Base-by-base conservation (phyloP, 1,139 yeast genomes). In the Zygosaccharomyces sapae region DNA sequence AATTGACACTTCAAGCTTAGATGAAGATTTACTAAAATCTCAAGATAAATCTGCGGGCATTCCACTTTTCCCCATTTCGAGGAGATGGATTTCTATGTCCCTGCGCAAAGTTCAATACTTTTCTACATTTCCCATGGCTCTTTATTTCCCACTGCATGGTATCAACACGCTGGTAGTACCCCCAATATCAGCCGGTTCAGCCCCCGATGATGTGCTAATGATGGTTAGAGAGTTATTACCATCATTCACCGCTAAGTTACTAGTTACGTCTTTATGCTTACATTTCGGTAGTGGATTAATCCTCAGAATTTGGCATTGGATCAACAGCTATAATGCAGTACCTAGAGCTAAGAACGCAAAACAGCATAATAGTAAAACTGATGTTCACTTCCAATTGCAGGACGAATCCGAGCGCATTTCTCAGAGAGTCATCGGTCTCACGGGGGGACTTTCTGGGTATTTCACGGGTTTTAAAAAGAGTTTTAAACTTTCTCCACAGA, bases 381-480 rank as follows among this genome's bases (percentile, higher is more conserved):
- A 41, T 31, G 29, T 45, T 42, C 43, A 42, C 24, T 20, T 43
- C 30, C 41, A 33, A 24, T 44, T 42, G 20, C 35, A 38, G 10
- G 48, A 45, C 16, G 46, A 48, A 18, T 16, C 44, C 19, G 49
- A 45, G 33, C 43, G 48, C 18, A 39, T 37, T 34, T 48, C 57
- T 3, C 63, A 55, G 40, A 51, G 55, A 9, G 34, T 39, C 19
- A 56, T 58, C 13, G 62, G 62, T 3, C 45, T 58, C 13, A 51
- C 52, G 8, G 63, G 63, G 4, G 61, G 61, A 7, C 48, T 59
- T n/a, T 52, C 57, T 7, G 62, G 63, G 1, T 58, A 55, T 37
- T 55, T 58, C 19, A 42, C 57, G 20, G 62, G 62, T 1, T 46
- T 55, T 31, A 53, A 50, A 24, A 53, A 51, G 31, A 49, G 42